These are phyloP conservation scores for Calonectria pseudoreteaudii DNA, from an alignment of 2,329 filamentous ascomycete species.

Conservation along the genomic window DNA sequence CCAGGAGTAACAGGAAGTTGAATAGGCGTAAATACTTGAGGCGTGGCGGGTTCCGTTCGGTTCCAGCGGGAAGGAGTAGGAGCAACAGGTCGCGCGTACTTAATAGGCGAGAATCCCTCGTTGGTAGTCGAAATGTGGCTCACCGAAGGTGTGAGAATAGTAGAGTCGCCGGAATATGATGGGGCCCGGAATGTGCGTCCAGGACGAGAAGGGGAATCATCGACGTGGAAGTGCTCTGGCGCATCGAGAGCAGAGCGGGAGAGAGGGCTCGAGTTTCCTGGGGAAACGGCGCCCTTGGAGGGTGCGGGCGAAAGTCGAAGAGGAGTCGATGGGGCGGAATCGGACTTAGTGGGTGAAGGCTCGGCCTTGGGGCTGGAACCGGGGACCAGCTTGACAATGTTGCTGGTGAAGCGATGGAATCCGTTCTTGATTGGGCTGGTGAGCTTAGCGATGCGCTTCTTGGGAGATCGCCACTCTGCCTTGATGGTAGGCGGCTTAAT, in stretches of 20 bases:
- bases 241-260: conserved; percentile 6
- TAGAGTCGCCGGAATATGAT: conserved; percentile 31
- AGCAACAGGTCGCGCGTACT: conserved; percentile 40
- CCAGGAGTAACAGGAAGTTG: conserved; percentile 14
- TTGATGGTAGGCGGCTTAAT: conserved; percentile 36
- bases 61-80: conserved; percentile 46
- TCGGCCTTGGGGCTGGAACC: conserved; percentile 34
- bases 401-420: conserved; percentile 43
- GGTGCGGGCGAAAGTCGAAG: conserved; percentile 32
- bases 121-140: conserved; percentile 21
- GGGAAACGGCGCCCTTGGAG: not conserved
- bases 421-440: conserved; percentile 42
- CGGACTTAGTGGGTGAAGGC: conserved; percentile 48
- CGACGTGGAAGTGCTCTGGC: conserved; percentile 2
- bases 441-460: conserved; percentile 45
- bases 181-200: conserved; percentile 35
- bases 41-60: conserved; percentile 38
- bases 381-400: conserved; percentile 46
- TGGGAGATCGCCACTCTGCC: conserved; percentile 45
- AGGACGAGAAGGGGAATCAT: conserved; percentile 29
- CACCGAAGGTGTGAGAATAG: conserved; percentile 23
- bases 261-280: conserved; percentile 29
- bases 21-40: conserved; percentile 31
- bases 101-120: conserved; percentile 33
- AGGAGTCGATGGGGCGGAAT: conserved; percentile 42